Conservation (phyloP, 352 stramenopile species). For the Pythium angustatum region DNA sequence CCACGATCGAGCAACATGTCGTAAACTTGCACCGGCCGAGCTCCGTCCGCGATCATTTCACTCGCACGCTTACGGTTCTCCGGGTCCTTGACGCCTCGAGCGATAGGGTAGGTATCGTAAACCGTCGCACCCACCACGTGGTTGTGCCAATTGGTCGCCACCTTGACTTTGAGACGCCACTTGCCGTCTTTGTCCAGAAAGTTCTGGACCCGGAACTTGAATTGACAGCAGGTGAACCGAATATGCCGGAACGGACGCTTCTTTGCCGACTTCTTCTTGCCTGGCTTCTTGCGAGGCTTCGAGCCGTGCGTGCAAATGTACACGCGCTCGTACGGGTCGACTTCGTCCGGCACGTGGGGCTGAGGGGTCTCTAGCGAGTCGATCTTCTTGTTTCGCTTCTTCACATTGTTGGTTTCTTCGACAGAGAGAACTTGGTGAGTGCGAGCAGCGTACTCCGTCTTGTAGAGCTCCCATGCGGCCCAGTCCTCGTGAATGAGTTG, state of each 20-base stretch:
- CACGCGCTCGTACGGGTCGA: not conserved
- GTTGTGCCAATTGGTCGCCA: not conserved
- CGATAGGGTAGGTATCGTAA: not conserved
- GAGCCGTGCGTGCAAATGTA: constrained; percentile 12
- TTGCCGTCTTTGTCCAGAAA: not conserved
- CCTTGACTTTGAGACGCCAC: constrained; percentile 5
- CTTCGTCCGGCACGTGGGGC: not conserved
- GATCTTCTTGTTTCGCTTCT: constrained; percentile 6
- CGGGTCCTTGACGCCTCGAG: not conserved
- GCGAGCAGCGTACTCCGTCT: not conserved
- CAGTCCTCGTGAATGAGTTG: constrained; percentile 5
- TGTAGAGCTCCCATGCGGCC: not conserved
- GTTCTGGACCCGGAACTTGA: constrained; percentile 1
- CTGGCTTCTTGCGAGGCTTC: not conserved
- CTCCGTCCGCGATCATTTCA: not conserved
- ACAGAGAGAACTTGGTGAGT: constrained; percentile 1
- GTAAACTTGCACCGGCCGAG: not conserved
- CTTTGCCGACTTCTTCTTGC: not conserved
- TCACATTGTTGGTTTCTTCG: not conserved
- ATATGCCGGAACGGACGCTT: not conserved
- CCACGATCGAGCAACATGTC: not conserved
- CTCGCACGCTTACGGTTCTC: not conserved
- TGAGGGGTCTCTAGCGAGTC: not conserved
- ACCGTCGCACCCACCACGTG: not conserved
- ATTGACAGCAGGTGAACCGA: not conserved